Evolutionary conservation across 2,329 filamentous ascomycete species (phyloP).

Genomic region (Corynespora cassiicola): DNA sequence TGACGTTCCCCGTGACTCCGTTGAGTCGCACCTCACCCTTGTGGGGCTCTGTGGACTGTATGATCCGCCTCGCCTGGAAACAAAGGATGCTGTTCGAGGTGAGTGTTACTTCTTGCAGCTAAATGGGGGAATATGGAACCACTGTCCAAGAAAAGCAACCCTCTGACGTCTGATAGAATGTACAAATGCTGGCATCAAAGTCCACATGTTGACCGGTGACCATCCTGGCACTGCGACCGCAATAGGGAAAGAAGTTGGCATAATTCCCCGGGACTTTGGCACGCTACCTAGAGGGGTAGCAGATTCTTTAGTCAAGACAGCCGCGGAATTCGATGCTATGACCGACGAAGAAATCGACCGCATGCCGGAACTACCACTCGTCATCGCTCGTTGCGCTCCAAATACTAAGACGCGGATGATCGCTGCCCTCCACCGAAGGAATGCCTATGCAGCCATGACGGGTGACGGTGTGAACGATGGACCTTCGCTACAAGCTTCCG

Average conservation of each 20-base stretch:
- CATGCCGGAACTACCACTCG: slow-evolving; percentile 47
- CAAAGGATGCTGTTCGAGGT: slow-evolving; percentile 60
- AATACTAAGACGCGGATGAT: slow-evolving; percentile 56
- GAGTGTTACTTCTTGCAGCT: no score
- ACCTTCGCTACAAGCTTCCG: slow-evolving; percentile 53
- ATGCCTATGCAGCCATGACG: slow-evolving; percentile 50
- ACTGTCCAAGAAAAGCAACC: background rate
- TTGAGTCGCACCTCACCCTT: slow-evolving; percentile 11
- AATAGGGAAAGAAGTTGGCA: slow-evolving; percentile 53
- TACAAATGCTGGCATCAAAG: slow-evolving; percentile 48
- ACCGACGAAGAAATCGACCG: slow-evolving; percentile 50
- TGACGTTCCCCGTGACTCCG: slow-evolving; percentile 4
- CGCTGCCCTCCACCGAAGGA: slow-evolving; percentile 48
- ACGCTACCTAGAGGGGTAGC: slow-evolving; percentile 38
- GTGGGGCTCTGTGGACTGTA: slow-evolving; percentile 81
- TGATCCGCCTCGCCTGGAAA: slow-evolving; percentile 80
- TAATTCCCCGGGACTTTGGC: slow-evolving; percentile 50
- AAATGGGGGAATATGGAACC: no score
- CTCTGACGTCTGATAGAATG: slow-evolving; percentile 24
- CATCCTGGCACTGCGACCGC: slow-evolving; percentile 53
- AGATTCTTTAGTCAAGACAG: slow-evolving; percentile 38
- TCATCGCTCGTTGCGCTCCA: slow-evolving; percentile 53
- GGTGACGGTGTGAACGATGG: slow-evolving; percentile 56
- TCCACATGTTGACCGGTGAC: slow-evolving; percentile 57
- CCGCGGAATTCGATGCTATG: slow-evolving; percentile 51